phyloP scores from a whole-genome alignment of 139 green algal species.

The Chlorella sp. region DNA sequence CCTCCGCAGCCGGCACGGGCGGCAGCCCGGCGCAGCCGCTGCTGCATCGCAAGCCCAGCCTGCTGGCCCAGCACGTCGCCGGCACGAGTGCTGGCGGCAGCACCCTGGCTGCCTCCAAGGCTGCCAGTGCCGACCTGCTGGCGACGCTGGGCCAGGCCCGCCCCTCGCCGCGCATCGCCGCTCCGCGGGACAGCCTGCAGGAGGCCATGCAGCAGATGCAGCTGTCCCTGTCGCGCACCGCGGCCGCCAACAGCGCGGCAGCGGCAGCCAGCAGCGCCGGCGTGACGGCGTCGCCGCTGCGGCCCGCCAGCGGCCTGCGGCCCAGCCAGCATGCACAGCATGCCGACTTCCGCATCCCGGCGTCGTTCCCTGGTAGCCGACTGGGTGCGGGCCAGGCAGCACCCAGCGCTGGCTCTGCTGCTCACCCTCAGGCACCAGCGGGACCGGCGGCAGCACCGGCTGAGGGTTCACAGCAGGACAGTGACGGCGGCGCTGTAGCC shows the following conservation, averaged over 20 bases:
- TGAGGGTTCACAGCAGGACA: not conserved
- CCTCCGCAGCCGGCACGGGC: too few relatives aligned
- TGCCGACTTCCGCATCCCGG: constrained; percentile 7
- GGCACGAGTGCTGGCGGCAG: not conserved
- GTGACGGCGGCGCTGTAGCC: not conserved
- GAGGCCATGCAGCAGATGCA: not conserved
- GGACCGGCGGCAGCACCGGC: not conserved
- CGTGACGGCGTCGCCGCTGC: not conserved
- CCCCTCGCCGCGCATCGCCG: too few relatives aligned
- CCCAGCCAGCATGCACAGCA: not conserved
- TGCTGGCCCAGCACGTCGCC: constrained; percentile 6
- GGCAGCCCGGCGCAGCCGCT: too few relatives aligned
- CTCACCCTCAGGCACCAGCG: not conserved
- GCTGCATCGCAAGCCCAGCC: not conserved
- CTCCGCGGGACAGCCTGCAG: not conserved
- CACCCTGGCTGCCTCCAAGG: too few relatives aligned
- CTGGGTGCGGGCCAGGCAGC: not conserved
- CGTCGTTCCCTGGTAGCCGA: not conserved
- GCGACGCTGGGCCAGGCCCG: too few relatives aligned
- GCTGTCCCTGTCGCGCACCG: not conserved
- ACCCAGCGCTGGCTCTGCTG: not conserved
- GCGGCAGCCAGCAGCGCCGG: not conserved
- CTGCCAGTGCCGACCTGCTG: too few relatives aligned
- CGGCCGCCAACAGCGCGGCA: not conserved
- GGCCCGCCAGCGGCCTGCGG: not conserved